A percentile compares a stretch with the other conserved stretches of the same genome.
phyloP scores from a whole-genome alignment of 345 rosid species.

The Pugionium cornutum region DNA sequence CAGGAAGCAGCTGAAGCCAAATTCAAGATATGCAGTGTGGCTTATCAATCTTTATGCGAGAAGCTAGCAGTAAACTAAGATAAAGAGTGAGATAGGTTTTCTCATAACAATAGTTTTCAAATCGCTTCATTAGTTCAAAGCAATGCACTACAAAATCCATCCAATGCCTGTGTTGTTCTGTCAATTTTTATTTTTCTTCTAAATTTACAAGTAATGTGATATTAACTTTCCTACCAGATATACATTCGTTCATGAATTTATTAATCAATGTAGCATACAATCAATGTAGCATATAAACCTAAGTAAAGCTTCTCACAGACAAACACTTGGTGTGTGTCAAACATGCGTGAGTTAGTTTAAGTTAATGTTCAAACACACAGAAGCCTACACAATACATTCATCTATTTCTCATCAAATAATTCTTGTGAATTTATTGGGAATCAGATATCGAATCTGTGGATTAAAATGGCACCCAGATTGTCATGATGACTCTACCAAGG shows the following conservation, averaged over 20 bases:
- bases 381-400: not conserved
- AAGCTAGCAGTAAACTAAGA: slow-evolving; percentile 57
- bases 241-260: too few species aligned
- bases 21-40: slow-evolving; percentile 90
- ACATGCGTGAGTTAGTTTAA: slow-evolving; percentile 57
- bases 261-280: too few species aligned
- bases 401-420: slow-evolving; percentile 2
- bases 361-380: not conserved
- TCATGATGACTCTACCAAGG: slow-evolving; percentile 81
- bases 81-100: slow-evolving; percentile 17
- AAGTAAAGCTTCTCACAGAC: slow-evolving; percentile 53
- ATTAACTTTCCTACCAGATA: too few species aligned
- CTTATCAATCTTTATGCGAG: slow-evolving; percentile 78
- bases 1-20: slow-evolving; percentile 72
- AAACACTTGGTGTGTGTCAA: slow-evolving; percentile 75
- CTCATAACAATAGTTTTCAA: slow-evolving; percentile 2
- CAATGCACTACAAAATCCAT: slow-evolving; percentile 1
- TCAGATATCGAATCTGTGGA: slow-evolving; percentile 76
- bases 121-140: slow-evolving; percentile 8
- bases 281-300: too few species aligned
- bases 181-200: not conserved
- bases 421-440: not conserved
- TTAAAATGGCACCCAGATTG: slow-evolving; percentile 96
- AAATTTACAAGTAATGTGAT: not conserved
- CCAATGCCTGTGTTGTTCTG: slow-evolving; percentile 6